Base-by-base conservation (phyloP, 352 stramenopile genomes). In the Pythium guiyangense region DNA sequence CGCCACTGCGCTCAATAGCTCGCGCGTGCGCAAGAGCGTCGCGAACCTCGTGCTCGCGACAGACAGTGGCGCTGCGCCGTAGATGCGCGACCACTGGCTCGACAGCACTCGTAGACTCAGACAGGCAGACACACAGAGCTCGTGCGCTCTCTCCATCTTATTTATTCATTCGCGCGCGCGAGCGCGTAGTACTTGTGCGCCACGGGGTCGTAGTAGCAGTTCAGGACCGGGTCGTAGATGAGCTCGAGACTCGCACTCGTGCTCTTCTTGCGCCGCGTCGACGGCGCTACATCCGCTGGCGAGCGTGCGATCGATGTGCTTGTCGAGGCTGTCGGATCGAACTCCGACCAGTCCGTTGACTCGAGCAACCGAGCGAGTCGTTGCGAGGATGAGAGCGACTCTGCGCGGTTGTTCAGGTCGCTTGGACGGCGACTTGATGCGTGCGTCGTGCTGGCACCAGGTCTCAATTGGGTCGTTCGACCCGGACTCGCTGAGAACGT, bases 181-280 rank as follows among this genome's bases (percentile, higher is more conserved):
- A 87, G 59, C n/a, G 81, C 67, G 57, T 96, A 94, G 67, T 96
- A 94, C 68, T 94, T 94, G 52, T 91, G 89, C 39, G 64, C 70
- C 20, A 88, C 60, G 0, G 83, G 83, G 57, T 94, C 86, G 52
- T 83, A 88, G 68, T 94, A 96, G 57, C 86, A 96, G 18, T 82
- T 71, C 63, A 94, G 50, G 37, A 91, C 73, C 31, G 86, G 81
- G 35, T 96, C 84, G 54, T 92, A 96, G 34, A 96, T 69, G 45
- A 96, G 62, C 51, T 96, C 86, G 52, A 94, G 51, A 49, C 63
- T 53, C 44, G 25, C 29, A 18, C 12, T 15, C n/a, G 37, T 35
- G 44, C 46, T 43, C 20, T 4, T 6, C 15, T 20, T 18, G 54
- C 10, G 54, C 3, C 17, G 20, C 4, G 20, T 31, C 35, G 20